A percentile compares a stretch with the other conserved stretches of the same genome.
Evolutionary conservation across 176 grass and related monocot genomes (phyloP).

Genomic region (Secale cereale): DNA sequence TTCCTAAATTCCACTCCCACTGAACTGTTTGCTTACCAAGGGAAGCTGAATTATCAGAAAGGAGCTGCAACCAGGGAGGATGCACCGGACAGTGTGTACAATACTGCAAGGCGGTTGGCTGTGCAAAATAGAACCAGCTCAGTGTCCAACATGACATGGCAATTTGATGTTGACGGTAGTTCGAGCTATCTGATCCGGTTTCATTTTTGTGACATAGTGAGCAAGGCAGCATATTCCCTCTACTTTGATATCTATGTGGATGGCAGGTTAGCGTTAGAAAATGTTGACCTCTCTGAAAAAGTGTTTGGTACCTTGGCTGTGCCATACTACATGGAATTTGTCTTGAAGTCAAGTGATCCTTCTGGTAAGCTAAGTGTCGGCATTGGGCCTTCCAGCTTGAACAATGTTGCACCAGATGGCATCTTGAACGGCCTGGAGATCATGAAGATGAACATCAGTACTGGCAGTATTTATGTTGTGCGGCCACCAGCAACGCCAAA

Average conservation of each 20-base stretch:
- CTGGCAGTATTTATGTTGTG: conserved; percentile 50
- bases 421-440: conserved; percentile 95
- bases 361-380: conserved; percentile 68
- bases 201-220: conserved; percentile 96
- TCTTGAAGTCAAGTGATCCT: conserved; percentile 66
- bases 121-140: conserved; percentile 30
- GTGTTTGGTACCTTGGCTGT: conserved; percentile 36
- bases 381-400: conserved; percentile 63
- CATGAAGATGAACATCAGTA: conserved; percentile 96
- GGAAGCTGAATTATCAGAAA: conserved; percentile 46
- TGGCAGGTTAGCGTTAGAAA: conserved; percentile 36
- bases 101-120: conserved; percentile 56
- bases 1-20: conserved; percentile 33
- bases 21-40: neutral
- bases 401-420: conserved; percentile 27
- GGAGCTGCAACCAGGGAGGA: conserved; percentile 41
- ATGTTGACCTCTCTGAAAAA: conserved; percentile 64
- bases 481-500: neutral
- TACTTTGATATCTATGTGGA: conserved; percentile 81
- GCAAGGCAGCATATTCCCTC: conserved; percentile 53
- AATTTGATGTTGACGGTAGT: conserved; percentile 50
- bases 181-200: conserved; percentile 75
- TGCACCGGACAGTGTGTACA: conserved; percentile 78
- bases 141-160: conserved; percentile 83
- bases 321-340: conserved; percentile 77